These are phyloP conservation scores for Cladobotryum mycophilum DNA, from an alignment of 2,329 filamentous ascomycete species.

Conservation along the genomic window DNA sequence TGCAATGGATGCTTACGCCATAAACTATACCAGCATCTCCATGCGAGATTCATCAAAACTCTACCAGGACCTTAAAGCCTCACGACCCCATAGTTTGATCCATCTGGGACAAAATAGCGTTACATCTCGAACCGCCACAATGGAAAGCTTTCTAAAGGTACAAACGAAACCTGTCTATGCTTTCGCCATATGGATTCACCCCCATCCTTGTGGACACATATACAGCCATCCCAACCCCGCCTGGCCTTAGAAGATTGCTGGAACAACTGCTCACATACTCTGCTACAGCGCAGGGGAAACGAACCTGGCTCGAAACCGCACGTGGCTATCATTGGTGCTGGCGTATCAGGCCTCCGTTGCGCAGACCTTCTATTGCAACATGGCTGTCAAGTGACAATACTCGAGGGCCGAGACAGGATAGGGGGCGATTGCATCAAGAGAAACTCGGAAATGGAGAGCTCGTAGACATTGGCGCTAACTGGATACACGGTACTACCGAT, in stretches of 20 bases:
- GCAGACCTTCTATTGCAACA: conserved; percentile 60
- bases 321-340: conserved; percentile 63
- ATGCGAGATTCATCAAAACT: conserved; percentile 40
- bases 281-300: conserved; percentile 5
- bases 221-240: background rate
- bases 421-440: conserved; percentile 58
- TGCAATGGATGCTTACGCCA: conserved; percentile 48
- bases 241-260: background rate
- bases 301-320: conserved; percentile 36
- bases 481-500: conserved; percentile 67
- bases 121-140: conserved; percentile 22
- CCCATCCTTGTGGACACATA: background rate
- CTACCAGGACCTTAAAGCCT: conserved; percentile 43
- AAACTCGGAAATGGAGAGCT: conserved; percentile 40
- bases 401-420: conserved; percentile 61
- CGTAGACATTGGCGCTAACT: conserved; percentile 66
- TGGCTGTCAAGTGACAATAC: conserved; percentile 60
- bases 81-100: conserved; percentile 31
- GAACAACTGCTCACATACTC: conserved; percentile 3
- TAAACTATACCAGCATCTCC: conserved; percentile 41
- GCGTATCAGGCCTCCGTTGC: conserved; percentile 64
- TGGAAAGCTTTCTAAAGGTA: conserved; percentile 34
- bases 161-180: background rate
- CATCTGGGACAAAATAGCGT: conserved; percentile 27
- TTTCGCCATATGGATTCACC: background rate